Conservation (phyloP, 2,329 filamentous ascomycete species). For the Rutstroemia sydowiana region DNA sequence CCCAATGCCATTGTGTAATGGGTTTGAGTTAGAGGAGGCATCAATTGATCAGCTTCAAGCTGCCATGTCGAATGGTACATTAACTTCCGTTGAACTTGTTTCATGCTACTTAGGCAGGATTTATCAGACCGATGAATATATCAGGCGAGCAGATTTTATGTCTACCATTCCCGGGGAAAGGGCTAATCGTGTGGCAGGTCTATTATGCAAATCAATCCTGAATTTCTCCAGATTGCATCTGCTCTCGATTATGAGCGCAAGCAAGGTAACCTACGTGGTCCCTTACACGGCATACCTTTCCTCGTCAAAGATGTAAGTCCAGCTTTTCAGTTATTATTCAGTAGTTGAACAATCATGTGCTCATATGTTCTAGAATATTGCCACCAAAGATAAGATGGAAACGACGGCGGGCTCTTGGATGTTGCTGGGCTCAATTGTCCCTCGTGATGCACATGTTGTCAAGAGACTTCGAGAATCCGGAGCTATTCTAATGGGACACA, state of each 20-base stretch:
- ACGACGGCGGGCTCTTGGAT: slow-evolving; percentile 67
- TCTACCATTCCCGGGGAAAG: not conserved
- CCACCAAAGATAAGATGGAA: slow-evolving; percentile 60
- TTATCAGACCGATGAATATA: slow-evolving; percentile 55
- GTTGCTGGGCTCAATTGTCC: slow-evolving; percentile 57
- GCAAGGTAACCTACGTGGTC: slow-evolving; percentile 49
- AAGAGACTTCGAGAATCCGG: slow-evolving; percentile 49
- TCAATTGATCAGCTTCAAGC: slow-evolving; percentile 61
- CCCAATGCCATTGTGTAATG: slow-evolving; percentile 54
- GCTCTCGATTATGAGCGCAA: slow-evolving; percentile 53
- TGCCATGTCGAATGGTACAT: slow-evolving; percentile 43
- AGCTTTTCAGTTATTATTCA: not conserved
- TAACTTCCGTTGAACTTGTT: slow-evolving; percentile 52
- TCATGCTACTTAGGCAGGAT: slow-evolving; percentile 56
- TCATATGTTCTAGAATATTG: slow-evolving; percentile 43
- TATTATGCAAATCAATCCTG: slow-evolving; percentile 61
- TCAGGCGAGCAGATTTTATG: slow-evolving; percentile 43
- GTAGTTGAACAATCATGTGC: not conserved
- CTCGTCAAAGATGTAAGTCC: slow-evolving; percentile 54
- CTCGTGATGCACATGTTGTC: slow-evolving; percentile 61
- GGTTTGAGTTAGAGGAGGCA: slow-evolving; percentile 58
- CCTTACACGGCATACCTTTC: slow-evolving; percentile 69
- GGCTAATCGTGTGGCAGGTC: slow-evolving; percentile 33
- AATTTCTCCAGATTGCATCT: slow-evolving; percentile 54
- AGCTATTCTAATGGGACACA: slow-evolving; percentile 64